Conservation (phyloP, 2,329 filamentous ascomycete genomes). For the Aureobasidium namibiae region DNA sequence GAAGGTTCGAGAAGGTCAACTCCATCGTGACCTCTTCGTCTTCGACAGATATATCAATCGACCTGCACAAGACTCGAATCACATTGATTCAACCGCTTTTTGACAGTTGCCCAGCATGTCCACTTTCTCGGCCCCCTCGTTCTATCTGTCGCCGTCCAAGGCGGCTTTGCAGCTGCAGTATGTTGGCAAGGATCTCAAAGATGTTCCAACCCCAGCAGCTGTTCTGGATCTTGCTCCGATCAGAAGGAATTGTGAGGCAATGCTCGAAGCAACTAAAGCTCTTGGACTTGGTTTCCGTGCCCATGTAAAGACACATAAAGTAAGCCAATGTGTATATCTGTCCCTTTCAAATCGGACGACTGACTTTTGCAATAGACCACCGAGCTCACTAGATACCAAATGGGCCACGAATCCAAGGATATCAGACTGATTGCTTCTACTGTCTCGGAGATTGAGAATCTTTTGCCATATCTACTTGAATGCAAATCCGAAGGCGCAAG, state of each 20-base stretch:
- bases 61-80: not conserved
- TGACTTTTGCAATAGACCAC: slow-evolving; percentile 43
- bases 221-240: slow-evolving; percentile 62
- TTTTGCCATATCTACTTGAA: slow-evolving; percentile 53
- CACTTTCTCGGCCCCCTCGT: slow-evolving; percentile 9
- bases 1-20: not conserved
- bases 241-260: slow-evolving; percentile 58
- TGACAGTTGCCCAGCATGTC: not conserved
- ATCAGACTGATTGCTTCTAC: slow-evolving; percentile 65
- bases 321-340: slow-evolving; percentile 25
- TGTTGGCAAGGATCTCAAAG: slow-evolving; percentile 51
- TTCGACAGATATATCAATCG: not conserved
- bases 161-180: slow-evolving; percentile 34
- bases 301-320: slow-evolving; percentile 81
- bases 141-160: slow-evolving; percentile 26
- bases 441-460: slow-evolving; percentile 61
- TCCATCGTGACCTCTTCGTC: not conserved
- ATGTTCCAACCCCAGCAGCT: slow-evolving; percentile 58
- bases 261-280: slow-evolving; percentile 55
- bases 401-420: slow-evolving; percentile 48
- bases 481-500: slow-evolving; percentile 46
- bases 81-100: not conserved
- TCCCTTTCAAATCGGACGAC: not conserved
- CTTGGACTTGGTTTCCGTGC: slow-evolving; percentile 61
- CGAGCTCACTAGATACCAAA: slow-evolving; percentile 60